Evolutionary conservation across 768 basidiomycete species (phyloP).

Genomic region (Hirschioporus abietinus): DNA sequence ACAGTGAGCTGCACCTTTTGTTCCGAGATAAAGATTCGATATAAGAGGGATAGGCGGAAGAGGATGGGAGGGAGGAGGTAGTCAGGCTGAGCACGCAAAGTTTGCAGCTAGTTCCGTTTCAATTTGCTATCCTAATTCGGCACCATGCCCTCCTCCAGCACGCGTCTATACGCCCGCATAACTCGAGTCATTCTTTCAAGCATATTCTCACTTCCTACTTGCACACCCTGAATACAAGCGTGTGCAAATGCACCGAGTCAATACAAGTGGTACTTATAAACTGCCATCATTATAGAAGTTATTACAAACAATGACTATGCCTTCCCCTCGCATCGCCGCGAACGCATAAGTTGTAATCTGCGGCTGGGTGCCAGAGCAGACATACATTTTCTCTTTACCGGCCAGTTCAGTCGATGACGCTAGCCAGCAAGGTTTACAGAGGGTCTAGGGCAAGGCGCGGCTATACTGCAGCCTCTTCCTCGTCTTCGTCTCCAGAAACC

Average conservation of each 20-base stretch:
- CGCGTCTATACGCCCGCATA: neutral
- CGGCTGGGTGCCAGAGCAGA: too few relatives aligned
- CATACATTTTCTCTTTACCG: too few relatives aligned
- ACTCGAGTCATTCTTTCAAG: neutral
- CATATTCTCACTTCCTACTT: neutral
- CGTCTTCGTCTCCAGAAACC: slow-evolving; percentile 91
- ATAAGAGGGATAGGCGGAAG: neutral
- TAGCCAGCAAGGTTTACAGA: too few relatives aligned
- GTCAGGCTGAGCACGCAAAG: neutral
- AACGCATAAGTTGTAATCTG: too few relatives aligned
- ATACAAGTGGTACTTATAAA: too few relatives aligned
- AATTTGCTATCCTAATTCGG: slow-evolving; percentile 1
- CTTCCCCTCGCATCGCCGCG: too few relatives aligned
- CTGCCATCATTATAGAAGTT: too few relatives aligned
- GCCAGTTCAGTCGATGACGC: too few relatives aligned
- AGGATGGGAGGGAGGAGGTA: neutral
- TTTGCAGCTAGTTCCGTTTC: neutral
- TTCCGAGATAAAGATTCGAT: neutral
- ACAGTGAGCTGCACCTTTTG: neutral
- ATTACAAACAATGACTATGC: too few relatives aligned
- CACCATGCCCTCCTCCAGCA: neutral
- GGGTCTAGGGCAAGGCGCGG: too few relatives aligned
- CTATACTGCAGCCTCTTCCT: slow-evolving; percentile 43
- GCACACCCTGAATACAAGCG: neutral
- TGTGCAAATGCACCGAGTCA: too few relatives aligned